These are phyloP conservation scores for Podila epicladia DNA, from an alignment of 192 early-diverging fungal species.

Conservation along the genomic window DNA sequence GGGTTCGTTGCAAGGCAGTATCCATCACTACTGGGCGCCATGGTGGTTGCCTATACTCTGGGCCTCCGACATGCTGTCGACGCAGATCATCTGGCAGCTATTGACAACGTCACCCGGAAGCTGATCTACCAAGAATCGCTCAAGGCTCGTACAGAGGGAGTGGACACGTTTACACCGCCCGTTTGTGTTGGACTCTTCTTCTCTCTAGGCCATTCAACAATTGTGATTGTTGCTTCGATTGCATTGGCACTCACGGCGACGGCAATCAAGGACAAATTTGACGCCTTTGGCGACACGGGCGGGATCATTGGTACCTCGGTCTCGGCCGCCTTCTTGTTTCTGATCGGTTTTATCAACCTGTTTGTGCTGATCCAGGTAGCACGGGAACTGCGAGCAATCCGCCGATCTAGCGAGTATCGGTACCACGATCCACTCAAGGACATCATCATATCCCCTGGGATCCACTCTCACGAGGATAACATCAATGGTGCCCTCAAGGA, in stretches of 20 bases:
- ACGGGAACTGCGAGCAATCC: conserved; percentile 4
- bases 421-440: conserved; percentile 20
- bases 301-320: conserved; percentile 70
- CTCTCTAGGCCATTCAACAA: conserved; percentile 76
- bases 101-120: conserved; percentile 78
- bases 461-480: neutral
- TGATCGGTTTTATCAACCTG: conserved; percentile 66
- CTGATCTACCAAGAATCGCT: conserved; percentile 52
- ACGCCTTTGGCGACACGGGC: conserved; percentile 54
- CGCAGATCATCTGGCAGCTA: conserved; percentile 77
- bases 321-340: conserved; percentile 63
- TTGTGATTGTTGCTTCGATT: conserved; percentile 64
- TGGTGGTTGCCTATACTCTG: conserved; percentile 58
- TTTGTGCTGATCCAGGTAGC: conserved; percentile 54
- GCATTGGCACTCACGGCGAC: conserved; percentile 57
- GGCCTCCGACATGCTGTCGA: conserved; percentile 69
- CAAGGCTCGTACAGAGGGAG: neutral
- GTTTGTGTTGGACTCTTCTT: conserved; percentile 75
- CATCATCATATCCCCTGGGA: neutral
- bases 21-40: conserved; percentile 56
- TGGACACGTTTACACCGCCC: conserved; percentile 42
- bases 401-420: conserved; percentile 11
- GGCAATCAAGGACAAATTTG: conserved; percentile 53
- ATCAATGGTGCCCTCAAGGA: neutral
- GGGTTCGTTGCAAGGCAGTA: conserved; percentile 41